These are phyloP conservation scores for Eimeria zaria DNA, from an alignment of 169 alveolate species.

Conservation along the genomic window DNA sequence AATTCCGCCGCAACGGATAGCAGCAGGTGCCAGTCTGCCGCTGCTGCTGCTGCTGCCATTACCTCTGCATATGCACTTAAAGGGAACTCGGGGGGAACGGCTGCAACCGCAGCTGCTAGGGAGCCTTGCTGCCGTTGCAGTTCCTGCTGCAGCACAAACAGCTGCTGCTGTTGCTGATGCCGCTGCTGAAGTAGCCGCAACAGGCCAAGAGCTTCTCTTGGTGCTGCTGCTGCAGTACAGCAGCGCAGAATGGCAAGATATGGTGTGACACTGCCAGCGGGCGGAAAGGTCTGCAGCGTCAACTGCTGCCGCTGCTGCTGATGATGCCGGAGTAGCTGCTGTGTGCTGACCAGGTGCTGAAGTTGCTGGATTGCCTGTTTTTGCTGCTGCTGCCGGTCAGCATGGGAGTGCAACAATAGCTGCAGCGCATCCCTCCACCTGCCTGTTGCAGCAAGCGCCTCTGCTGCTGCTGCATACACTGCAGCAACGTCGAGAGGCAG, in stretches of 20 bases:
- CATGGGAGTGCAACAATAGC: constrained; percentile 34
- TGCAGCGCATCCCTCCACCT: constrained; percentile 73
- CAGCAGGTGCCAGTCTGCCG: constrained; percentile 68
- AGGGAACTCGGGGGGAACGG: constrained; percentile 63
- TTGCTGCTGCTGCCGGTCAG: constrained; percentile 56
- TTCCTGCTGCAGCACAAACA: constrained; percentile 37
- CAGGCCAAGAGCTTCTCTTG: constrained; percentile 72
- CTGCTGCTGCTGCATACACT: constrained; percentile 70
- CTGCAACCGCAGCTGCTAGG: constrained; percentile 8
- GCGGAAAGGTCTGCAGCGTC: constrained; percentile 38
- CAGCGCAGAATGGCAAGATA: constrained; percentile 53
- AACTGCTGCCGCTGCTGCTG: constrained; percentile 25
- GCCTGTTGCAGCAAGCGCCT: constrained; percentile 59
- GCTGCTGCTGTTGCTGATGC: constrained; percentile 69
- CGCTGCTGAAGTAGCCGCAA: constrained; percentile 70
- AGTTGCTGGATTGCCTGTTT: constrained; percentile 58
- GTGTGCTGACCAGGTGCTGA: constrained; percentile 49
- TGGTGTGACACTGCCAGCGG: constrained; percentile 50
- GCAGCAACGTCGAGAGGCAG: constrained; percentile 69
- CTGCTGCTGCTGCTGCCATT: constrained; percentile 80
- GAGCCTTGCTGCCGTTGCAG: constrained; percentile 41
- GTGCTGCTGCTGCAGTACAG: constrained; percentile 76
- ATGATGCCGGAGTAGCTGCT: constrained; percentile 27
- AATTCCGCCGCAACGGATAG: constrained; percentile 73
- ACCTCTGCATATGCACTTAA: constrained; percentile 50